Conservation (phyloP, 2,329 filamentous ascomycete genomes). For the Nemania bipapillata region DNA sequence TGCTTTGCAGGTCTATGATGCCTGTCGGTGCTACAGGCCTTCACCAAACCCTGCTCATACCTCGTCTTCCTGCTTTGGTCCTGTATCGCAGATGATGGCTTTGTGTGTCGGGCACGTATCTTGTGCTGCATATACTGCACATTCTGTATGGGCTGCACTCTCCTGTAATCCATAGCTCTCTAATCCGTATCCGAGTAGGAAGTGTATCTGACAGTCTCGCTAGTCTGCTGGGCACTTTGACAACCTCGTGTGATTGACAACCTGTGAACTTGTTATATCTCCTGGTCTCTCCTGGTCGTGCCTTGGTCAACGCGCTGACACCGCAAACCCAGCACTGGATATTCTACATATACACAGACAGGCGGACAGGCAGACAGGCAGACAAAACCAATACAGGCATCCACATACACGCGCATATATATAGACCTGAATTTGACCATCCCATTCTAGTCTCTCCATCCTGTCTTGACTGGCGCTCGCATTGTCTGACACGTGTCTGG, state of each 20-base stretch:
- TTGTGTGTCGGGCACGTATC: constrained; percentile 3
- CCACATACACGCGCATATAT: not conserved
- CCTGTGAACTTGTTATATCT: constrained; percentile 24
- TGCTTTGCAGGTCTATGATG: not conserved
- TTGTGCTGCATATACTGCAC: not conserved
- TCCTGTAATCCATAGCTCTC: constrained; percentile 35
- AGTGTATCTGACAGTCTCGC: constrained; percentile 24
- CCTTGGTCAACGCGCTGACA: constrained; percentile 12
- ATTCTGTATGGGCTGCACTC: not conserved
- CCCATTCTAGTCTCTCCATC: constrained; percentile 2
- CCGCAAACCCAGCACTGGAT: not conserved
- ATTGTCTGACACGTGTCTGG: constrained; percentile 29
- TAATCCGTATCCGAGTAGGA: constrained; percentile 34
- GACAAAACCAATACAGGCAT: not conserved
- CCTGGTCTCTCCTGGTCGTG: constrained; percentile 8
- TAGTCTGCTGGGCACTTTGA: constrained; percentile 26
- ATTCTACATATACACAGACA: not conserved
- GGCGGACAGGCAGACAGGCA: not conserved
- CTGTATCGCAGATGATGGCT: constrained; percentile 4
- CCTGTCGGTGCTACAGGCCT: not conserved
- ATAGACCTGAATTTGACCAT: not conserved
- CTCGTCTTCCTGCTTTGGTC: not conserved
- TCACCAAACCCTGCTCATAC: not conserved
- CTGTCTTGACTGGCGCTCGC: constrained; percentile 13
- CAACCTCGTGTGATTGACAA: constrained; percentile 29